phyloP scores from a whole-genome alignment of 2,329 filamentous ascomycete genomes.

The Cadophora sp. region DNA sequence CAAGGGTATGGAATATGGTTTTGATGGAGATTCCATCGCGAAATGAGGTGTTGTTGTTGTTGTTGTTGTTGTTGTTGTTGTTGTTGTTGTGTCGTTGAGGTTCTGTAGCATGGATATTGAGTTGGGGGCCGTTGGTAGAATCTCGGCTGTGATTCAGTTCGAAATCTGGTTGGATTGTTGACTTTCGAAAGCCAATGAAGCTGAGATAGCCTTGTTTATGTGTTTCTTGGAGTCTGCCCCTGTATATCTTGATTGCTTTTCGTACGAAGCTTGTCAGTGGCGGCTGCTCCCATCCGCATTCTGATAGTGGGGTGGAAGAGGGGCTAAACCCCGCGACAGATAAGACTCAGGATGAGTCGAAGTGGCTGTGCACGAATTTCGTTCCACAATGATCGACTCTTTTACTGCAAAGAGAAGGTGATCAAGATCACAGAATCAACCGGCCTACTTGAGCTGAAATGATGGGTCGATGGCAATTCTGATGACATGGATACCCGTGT shows the following conservation, averaged over 20 bases:
- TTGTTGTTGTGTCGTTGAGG: conserved; percentile 13
- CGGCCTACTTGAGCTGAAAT: no score
- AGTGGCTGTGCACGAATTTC: background rate
- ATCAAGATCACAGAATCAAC: background rate
- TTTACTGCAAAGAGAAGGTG: background rate
- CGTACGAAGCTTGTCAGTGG: background rate
- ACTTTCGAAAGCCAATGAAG: background rate
- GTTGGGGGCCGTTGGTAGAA: background rate
- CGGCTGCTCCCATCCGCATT: background rate
- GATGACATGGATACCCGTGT: no score
- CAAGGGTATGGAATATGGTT: conserved; percentile 46
- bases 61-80: conserved; percentile 14
- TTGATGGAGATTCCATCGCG: conserved; percentile 33
- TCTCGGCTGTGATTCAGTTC: background rate
- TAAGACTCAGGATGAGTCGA: conserved; percentile 18
- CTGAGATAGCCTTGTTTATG: background rate
- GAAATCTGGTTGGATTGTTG: background rate
- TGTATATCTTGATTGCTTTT: no score
- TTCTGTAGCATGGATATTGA: background rate
- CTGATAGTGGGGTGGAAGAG: background rate
- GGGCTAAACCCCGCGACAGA: background rate
- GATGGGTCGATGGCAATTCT: no score
- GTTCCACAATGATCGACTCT: no score
- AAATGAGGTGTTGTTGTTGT: conserved; percentile 15
- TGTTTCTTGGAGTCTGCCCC: background rate